Percentiles rank a stretch among this genome's conserved stretches.
Conservation (phyloP, 148 eudicot genomes). For the Tetragonia tetragonoides region DNA sequence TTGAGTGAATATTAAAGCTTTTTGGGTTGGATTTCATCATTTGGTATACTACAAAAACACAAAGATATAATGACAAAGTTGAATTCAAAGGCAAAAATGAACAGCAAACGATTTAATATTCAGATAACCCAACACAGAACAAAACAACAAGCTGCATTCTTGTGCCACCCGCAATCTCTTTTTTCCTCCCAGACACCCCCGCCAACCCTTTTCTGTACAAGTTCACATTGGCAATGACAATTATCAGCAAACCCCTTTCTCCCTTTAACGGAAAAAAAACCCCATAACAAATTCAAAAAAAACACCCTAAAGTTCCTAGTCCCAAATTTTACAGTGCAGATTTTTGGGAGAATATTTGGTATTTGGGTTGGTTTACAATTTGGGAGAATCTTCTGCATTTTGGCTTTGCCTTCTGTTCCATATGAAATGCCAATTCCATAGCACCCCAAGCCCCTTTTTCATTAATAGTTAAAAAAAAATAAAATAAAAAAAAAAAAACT, state of each 20-base stretch:
- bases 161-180: not conserved
- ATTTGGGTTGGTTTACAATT: conserved; percentile 10
- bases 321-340: conserved; percentile 9
- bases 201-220: conserved; percentile 26
- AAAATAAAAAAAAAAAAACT: not conserved
- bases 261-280: not conserved
- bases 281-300: not conserved
- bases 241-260: not conserved
- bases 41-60: not conserved
- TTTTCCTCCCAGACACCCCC: not conserved
- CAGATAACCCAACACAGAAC: not conserved
- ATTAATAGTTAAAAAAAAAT: not conserved
- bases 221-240: conserved; percentile 20
- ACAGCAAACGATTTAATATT: not conserved
- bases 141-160: conserved; percentile 11
- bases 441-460: not conserved
- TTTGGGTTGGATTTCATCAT: not conserved
- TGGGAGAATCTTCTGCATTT: conserved; percentile 19
- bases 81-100: not conserved
- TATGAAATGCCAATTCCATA: conserved; percentile 17
- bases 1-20: not conserved
- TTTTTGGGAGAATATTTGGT: conserved; percentile 11
- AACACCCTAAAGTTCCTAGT: conserved; percentile 16
- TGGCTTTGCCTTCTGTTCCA: conserved; percentile 11
- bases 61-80: not conserved